A percentile compares a stretch with the other conserved stretches of the same genome.
These are phyloP conservation scores for Suhomyces panamericanus DNA, from an alignment of 1,139 yeast genomes.

Conservation along the genomic window DNA sequence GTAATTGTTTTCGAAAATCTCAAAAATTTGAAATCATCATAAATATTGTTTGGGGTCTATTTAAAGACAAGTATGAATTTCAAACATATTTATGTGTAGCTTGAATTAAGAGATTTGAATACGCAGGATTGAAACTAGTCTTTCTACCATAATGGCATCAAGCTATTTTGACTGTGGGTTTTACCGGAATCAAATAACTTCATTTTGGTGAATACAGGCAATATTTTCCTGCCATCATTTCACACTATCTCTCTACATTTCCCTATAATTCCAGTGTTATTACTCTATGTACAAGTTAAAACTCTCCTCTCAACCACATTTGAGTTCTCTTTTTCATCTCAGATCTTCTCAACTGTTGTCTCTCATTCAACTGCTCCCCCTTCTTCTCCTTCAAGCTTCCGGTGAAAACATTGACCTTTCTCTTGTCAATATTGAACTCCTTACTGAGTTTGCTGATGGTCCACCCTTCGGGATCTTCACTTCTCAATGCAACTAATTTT, in stretches of 20 bases:
- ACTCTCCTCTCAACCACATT: slow-evolving; percentile 65
- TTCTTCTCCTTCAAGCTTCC: slow-evolving; percentile 18
- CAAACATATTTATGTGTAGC: no score
- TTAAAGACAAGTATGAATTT: no score
- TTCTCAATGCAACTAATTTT: slow-evolving; percentile 64
- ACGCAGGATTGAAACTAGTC: no score
- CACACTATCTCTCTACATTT: neutral
- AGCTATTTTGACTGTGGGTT: no score
- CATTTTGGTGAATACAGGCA: no score
- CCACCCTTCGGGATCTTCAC: slow-evolving; percentile 61
- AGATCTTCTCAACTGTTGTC: slow-evolving; percentile 41
- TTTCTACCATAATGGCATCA: no score
- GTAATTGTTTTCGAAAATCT: no score
- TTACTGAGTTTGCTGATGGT: slow-evolving; percentile 68
- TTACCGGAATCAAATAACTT: no score
- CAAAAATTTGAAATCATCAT: no score
- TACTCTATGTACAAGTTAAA: slow-evolving; percentile 10
- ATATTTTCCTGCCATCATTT: no score
- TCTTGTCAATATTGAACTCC: slow-evolving; percentile 47
- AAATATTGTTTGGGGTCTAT: no score
- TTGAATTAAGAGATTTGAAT: no score
- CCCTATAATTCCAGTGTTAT: slow-evolving; percentile 1
- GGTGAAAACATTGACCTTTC: slow-evolving; percentile 32
- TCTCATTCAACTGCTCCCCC: slow-evolving; percentile 17
- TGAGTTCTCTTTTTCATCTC: slow-evolving; percentile 53